These are phyloP conservation scores for Micractinium conductrix DNA, from an alignment of 139 green algal species.

Conservation along the genomic window DNA sequence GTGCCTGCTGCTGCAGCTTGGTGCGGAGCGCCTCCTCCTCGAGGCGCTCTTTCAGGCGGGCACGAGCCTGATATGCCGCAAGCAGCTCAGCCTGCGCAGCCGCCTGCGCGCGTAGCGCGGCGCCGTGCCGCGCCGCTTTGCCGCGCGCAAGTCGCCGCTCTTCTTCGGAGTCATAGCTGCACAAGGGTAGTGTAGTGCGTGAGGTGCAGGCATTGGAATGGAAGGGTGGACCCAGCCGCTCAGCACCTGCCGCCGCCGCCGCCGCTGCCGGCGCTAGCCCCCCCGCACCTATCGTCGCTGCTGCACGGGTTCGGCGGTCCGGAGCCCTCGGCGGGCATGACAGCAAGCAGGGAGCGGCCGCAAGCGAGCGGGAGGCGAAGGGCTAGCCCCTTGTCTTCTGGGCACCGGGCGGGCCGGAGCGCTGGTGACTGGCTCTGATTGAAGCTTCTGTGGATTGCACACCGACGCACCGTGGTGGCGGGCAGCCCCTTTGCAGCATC, in stretches of 20 bases:
- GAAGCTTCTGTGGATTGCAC: too few species aligned
- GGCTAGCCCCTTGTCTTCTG: too few species aligned
- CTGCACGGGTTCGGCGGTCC: background rate
- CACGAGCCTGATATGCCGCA: background rate
- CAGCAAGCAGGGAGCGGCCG: background rate
- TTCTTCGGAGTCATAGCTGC: constrained; percentile 52
- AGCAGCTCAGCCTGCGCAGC: constrained; percentile 13
- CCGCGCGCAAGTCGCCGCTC: constrained; percentile 25
- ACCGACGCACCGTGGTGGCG: too few species aligned
- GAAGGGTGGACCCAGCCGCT: too few species aligned
- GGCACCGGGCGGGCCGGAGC: too few species aligned
- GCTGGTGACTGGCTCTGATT: too few species aligned
- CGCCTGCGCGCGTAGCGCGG: background rate
- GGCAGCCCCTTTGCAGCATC: too few species aligned
- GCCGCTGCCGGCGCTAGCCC: background rate
- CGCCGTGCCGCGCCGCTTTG: background rate
- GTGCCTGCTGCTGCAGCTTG: constrained; percentile 15
- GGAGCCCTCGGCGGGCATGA: background rate
- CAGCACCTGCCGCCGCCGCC: background rate
- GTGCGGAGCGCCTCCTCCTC: constrained; percentile 3
- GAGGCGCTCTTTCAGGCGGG: background rate
- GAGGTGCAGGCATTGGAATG: background rate
- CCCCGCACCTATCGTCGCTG: background rate
- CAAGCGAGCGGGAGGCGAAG: too few species aligned
- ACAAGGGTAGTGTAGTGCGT: too few species aligned